These are phyloP conservation scores for Bothriochloa decipiens DNA, from an alignment of 176 grass and related monocot species.

Conservation along the genomic window DNA sequence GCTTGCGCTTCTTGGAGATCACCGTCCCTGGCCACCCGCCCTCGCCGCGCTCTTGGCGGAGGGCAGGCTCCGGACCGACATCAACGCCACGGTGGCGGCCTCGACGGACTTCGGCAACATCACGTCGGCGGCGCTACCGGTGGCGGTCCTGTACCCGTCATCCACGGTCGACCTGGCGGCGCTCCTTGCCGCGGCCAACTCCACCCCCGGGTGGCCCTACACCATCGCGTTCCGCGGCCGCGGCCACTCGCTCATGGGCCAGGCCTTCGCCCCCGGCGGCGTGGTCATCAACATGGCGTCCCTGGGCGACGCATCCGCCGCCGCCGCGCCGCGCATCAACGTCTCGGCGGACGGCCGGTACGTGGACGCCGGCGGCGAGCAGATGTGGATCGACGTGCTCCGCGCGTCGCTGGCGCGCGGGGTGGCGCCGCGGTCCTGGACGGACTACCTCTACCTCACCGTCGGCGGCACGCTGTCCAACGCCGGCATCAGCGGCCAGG, in stretches of 20 bases:
- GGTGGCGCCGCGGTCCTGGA: conserved; percentile 75
- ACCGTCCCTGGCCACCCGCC: conserved; percentile 14
- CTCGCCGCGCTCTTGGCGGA: conserved; percentile 46
- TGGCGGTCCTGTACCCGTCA: conserved; percentile 63
- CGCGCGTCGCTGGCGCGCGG: conserved; percentile 51
- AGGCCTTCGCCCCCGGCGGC: conserved; percentile 60
- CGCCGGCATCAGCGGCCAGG: conserved; percentile 86
- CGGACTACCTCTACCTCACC: conserved; percentile 87
- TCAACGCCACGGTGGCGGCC: conserved; percentile 46
- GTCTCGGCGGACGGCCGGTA: conserved; percentile 52
- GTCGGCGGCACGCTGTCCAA: conserved; percentile 95
- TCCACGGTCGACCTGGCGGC: conserved; percentile 51
- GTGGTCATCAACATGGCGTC: conserved; percentile 74
- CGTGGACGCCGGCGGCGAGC: conserved; percentile 93
- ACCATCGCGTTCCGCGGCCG: conserved; percentile 67
- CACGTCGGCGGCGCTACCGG: conserved; percentile 50
- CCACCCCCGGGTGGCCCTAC: conserved; percentile 7
- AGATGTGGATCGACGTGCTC: conserved; percentile 84
- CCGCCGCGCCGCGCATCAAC: conserved; percentile 46
- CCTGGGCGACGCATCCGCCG: conserved; percentile 20
- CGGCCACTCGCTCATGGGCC: conserved; percentile 81
- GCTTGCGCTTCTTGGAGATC: not conserved
- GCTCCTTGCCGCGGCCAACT: conserved; percentile 56
- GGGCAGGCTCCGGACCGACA: conserved; percentile 52
- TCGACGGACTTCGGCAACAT: conserved; percentile 85